Evolutionary conservation across 1,284 basidiomycete species (phyloP), one percentile per base, ranked within the genome.

Genomic region (Moniliella sp.): DNA sequence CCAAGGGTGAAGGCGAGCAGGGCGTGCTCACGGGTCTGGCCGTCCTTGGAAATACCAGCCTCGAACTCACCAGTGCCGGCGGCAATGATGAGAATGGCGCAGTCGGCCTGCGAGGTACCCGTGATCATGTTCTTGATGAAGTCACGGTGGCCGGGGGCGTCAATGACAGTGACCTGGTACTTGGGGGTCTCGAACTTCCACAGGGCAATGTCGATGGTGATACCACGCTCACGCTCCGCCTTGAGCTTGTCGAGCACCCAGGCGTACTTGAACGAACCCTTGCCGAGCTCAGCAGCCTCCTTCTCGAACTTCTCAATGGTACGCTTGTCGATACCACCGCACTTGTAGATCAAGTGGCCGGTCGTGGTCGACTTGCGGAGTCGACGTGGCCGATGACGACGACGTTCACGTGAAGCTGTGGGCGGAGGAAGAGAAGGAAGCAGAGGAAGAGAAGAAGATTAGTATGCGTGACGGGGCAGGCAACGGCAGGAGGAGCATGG

Each of bases 231-330:
- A 61, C 76, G 78, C 62, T 82, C 80, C 60, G 91, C 91, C 76
- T 99, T 99, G 58, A 99, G 82, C 73, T 99, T 99, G 76, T 99
- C 88, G 61, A 99, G 82, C 56, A 99, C 88, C 88, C 88, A 99
- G 42, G 82, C 82, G 50, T 65, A 65, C 62, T 91, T 91, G 78
- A 94, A 94, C 62, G 86, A 93, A 66, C 84, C 83, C 73, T 97
- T 97, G 65, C 88, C 91, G 64, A 94, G 78, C 67, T 99, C 88
- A 69, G 83, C 82, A 61, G 88, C 91, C 71, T 99, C 88, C 77
- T 99, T 99, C 75, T 99, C 88, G 74, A 94, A 97, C 56, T 94
- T 97, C 71, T 97, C 86, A 61, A 97, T 93, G 66, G 86, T 94
- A 78, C 91, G 88, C 74, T 97, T 97, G 69, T 99, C 91, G 71